Evolutionary conservation across 1,284 basidiomycete species (phyloP), one percentile per base, ranked within the genome.

Genomic region (Boletus calvinii): DNA sequence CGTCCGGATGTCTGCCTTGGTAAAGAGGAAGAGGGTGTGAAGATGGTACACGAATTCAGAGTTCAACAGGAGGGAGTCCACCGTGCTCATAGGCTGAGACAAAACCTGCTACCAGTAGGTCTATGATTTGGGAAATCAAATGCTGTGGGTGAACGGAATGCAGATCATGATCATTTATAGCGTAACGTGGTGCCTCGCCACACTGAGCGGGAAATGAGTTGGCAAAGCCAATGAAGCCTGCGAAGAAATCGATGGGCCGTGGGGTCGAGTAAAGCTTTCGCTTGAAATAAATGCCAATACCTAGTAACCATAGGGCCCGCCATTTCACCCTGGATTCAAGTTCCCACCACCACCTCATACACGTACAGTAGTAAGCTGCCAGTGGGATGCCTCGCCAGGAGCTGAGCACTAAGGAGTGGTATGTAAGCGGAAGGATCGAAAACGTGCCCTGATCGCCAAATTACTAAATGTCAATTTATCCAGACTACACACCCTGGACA

Each of bases 1-100:
- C 2, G 67, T 72, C 50, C 63, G 66, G 46, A 75, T 57, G 50
- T 75, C 74, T 1, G 72, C 67, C 51, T 72, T 70, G 6, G 71
- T 75, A 56, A 75, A 76, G 17, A 75, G 53, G 32, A 54, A 60
- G 20, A 65, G 48, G 12, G 63, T 62, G 15, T 46, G n/a, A 26
- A 60, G 31, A 34, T 60, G 60, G 34, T 53, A 60, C 24, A 30
- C 26, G 15, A 59, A 10, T 41, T 39, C 15, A 4, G 4, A 20
- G 12, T 10, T 10, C 10, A 20, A 39, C n/a, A 18, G 38, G 8
- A 18, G 20, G 31, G 24, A 11, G 17, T 34, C 7, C 40, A 29
- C 17, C 22, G 34, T 41, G 22, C 22, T 9, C 45, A 53, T 45
- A 31, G 29, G 30, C n/a, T n/a, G n/a, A 30, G 22, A 30, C 4